phyloP scores from a whole-genome alignment of 2,329 filamentous ascomycete species.

The Colletotrichum australisinense region DNA sequence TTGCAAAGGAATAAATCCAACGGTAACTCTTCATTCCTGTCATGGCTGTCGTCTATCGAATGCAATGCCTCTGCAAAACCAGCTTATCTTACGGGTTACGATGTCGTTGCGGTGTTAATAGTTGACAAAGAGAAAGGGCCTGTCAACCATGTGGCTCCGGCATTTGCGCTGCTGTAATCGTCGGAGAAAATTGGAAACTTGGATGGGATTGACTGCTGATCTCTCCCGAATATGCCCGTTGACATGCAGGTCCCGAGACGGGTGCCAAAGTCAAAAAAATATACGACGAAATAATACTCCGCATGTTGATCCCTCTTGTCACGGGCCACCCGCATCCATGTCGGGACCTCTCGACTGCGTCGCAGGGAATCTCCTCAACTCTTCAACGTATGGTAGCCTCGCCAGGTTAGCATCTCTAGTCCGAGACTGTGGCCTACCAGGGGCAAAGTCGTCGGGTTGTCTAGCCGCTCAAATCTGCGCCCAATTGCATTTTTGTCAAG shows the following conservation, averaged over 20 bases:
- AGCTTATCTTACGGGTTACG: background rate
- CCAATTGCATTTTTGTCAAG: no score
- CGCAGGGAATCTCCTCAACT: background rate
- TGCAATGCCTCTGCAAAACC: background rate
- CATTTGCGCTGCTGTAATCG: background rate
- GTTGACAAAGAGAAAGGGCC: background rate
- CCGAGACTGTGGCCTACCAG: no score
- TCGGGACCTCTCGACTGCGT: background rate
- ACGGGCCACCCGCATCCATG: slow-evolving; percentile 13
- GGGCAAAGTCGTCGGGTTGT: no score
- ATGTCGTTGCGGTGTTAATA: no score
- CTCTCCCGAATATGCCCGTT: slow-evolving; percentile 17
- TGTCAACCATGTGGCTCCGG: background rate
- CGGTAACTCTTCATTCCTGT: no score
- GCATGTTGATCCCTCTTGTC: slow-evolving; percentile 3
- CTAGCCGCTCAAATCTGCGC: no score
- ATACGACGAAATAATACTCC: slow-evolving; percentile 25
- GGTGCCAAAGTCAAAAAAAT: slow-evolving; percentile 20
- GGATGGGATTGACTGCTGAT: slow-evolving; percentile 22
- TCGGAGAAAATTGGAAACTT: slow-evolving; percentile 22
- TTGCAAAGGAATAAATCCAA: background rate
- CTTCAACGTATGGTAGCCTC: no score
- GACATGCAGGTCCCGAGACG: slow-evolving; percentile 19
- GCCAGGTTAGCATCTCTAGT: no score
- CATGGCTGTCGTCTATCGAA: background rate